A percentile compares a stretch with the other conserved stretches of the same genome.
Conservation (phyloP, 1,284 basidiomycete species). For the Cerrena zonata region DNA sequence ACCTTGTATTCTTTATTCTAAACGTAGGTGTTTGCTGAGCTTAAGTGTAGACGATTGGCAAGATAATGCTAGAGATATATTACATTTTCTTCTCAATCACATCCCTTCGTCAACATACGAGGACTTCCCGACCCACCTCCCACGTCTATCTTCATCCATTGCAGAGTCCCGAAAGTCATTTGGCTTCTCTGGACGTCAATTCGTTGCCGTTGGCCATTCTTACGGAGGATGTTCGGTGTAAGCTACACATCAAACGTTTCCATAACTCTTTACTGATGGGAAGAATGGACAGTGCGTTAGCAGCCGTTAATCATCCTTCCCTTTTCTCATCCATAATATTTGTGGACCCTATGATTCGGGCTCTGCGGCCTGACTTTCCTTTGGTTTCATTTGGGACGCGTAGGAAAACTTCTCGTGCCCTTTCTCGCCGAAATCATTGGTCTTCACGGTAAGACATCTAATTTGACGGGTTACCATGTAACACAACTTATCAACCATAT, state of each 20-base stretch:
- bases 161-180: conserved; percentile 34
- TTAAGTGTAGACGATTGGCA: conserved; percentile 49
- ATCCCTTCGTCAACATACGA: conserved; percentile 18
- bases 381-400: conserved; percentile 10
- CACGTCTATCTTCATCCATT: conserved; percentile 38
- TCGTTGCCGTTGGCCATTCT: conserved; percentile 76
- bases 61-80: conserved; percentile 46
- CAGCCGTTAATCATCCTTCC: conserved; percentile 55
- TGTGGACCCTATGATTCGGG: conserved; percentile 72
- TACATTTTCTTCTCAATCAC: conserved; percentile 43
- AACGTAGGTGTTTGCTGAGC: not conserved
- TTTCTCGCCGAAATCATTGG: conserved; percentile 66
- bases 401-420: conserved; percentile 36
- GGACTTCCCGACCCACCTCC: conserved; percentile 45
- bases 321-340: conserved; percentile 73
- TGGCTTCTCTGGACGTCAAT: conserved; percentile 43
- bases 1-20: conserved; percentile 2
- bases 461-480: not conserved
- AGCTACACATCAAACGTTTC: conserved; percentile 23
- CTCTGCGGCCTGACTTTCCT: conserved; percentile 21
- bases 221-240: conserved; percentile 72
- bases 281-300: conserved; percentile 43
- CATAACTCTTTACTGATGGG: conserved; percentile 9
- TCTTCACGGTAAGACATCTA: conserved; percentile 41
- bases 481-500: not conserved